Evolutionary conservation across 1,139 yeast species (phyloP).

Genomic region (Protomyces gravidus): DNA sequence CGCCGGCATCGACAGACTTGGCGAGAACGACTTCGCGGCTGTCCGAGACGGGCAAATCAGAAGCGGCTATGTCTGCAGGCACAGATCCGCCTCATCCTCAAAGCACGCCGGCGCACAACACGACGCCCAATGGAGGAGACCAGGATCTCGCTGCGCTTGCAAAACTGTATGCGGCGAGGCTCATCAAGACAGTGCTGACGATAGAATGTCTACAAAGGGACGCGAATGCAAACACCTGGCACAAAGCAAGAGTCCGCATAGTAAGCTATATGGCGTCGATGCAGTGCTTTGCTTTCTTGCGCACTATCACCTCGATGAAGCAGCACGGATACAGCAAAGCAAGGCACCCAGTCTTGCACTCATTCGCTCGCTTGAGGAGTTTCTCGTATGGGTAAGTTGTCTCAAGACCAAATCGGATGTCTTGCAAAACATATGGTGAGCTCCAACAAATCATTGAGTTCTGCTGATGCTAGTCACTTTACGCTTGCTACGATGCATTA

Average conservation of each 20-base stretch:
- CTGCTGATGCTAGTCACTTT: not conserved
- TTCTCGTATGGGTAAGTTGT: not conserved
- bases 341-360: not conserved
- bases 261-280: not conserved
- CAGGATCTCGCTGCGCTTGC: not conserved
- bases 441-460: not conserved
- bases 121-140: too few relatives aligned
- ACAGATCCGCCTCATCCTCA: too few relatives aligned
- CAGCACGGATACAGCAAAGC: not conserved
- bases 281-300: not conserved
- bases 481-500: not conserved
- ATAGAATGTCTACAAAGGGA: not conserved
- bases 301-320: not conserved
- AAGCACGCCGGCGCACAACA: not conserved
- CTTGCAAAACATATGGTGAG: not conserved
- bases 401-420: not conserved
- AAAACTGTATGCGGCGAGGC: not conserved
- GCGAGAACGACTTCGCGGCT: not conserved
- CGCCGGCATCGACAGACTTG: not conserved
- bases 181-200: not conserved
- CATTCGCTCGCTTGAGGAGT: not conserved
- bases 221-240: not conserved
- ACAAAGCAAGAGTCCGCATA: not conserved
- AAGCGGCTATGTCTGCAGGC: not conserved
- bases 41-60: not conserved